Base-by-base conservation (phyloP, 805 yeast species). In the Monosporozyma solicola region DNA sequence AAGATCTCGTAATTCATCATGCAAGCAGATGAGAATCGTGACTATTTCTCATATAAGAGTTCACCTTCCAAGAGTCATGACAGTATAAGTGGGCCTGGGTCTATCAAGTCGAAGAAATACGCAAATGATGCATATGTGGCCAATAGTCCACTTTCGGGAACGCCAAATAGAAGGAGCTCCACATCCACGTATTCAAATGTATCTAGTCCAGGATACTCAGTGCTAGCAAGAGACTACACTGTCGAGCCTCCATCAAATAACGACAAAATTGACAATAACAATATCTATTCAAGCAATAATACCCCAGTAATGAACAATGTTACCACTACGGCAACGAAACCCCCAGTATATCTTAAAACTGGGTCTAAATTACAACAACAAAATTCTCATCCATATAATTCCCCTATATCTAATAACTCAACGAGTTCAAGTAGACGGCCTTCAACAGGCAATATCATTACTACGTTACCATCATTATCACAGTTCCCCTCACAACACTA, bases 371-470 rank as follows among this genome's bases (percentile, higher is more conserved):
- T 29, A 16, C 44, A 44, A n/a, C 50, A 11, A 16, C 22, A 47
- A 24, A 41, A 5, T 35, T 29, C 24, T 41, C 44, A 41, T 43
- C 46, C 29, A 20, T 43, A 43, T 24, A 31, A 43, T 22, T 43
- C 46, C 5, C 46, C 46, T 4, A 43, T 43, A 15, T 50, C 75
- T 95, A 89, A 16, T 96, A 32, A 13, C 5, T 54, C 58, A 2
- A 35, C 37, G 7, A 15, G 35, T 32, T 48, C 55, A 16, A 54
- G 52, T 41, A 51, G 58, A 31, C 41, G 58, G 27, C 56, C 58
- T 11, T 55, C 58, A 3, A 11, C 43, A 4, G 50, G 47, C 2
- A 53, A 50, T 22, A 15, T 46, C 3, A 41, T 33, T 2, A 46
- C 48, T 7, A 13, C 32, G 7, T 13, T 45, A 13, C 24, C 33